Evolutionary conservation across 148 eudicot species (phyloP).

Genomic region (Chenopodium formosanum): DNA sequence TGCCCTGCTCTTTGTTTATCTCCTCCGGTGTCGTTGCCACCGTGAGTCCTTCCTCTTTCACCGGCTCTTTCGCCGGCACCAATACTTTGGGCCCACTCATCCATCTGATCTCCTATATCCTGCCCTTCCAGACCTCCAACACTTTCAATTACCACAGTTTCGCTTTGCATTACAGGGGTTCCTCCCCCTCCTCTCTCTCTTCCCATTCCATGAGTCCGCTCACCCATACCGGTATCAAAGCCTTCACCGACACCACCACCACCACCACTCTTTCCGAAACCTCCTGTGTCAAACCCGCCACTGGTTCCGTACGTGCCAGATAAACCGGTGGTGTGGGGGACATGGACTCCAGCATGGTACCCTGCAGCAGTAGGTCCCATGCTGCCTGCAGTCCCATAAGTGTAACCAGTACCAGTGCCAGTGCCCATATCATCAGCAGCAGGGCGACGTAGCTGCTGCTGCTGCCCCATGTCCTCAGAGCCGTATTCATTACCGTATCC

Average conservation of each 20-base stretch:
- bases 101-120: not conserved
- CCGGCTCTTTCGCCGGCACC: not conserved
- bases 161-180: not conserved
- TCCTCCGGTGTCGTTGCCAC: not conserved
- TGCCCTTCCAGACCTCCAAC: not conserved
- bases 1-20: not conserved
- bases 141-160: not conserved
- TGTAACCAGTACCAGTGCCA: not conserved
- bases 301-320: not conserved
- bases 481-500: not conserved
- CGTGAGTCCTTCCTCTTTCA: not conserved
- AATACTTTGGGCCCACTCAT: not conserved
- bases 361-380: constrained; percentile 10
- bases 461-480: not conserved
- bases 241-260: constrained; percentile 4
- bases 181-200: not conserved
- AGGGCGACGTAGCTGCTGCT: constrained; percentile 8
- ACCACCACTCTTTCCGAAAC: not conserved
- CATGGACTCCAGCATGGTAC: constrained; percentile 3
- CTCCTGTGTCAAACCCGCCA: constrained; percentile 2
- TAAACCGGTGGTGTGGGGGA: constrained; percentile 14
- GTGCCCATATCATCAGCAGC: not conserved
- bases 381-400: constrained; percentile 14
- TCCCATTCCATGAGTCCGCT: not conserved
- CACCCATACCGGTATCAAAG: constrained; percentile 19